Base-by-base conservation (phyloP, 2,329 filamentous ascomycete genomes). In the Alternaria solani region DNA sequence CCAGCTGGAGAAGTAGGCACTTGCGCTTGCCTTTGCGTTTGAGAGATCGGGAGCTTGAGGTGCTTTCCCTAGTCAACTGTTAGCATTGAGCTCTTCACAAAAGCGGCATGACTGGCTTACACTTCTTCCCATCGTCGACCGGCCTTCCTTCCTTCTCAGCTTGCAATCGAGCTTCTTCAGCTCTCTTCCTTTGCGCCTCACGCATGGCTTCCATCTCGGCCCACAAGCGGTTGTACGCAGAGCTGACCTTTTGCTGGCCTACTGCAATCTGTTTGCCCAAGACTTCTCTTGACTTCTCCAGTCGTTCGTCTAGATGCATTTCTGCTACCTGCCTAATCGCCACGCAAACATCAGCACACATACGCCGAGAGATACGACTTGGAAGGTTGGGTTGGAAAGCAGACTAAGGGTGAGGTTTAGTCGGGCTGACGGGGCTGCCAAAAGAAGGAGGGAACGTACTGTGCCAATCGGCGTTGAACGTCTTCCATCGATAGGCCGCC, bases 401-500 rank as follows among this genome's bases (percentile, higher is more conserved):
- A 76, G 66, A 71, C 73, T 76, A 71, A 57, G 57, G 55, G 52
- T 43, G 49, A 58, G 43, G 28, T 44, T 75, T 74, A 76, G 71
- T 73, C 55, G 69, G 60, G 61, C 46, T 61, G 52, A 47, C 43
- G 61, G 51, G 47, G 64, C 9, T 44, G 47, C 55, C 46, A 44
- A 60, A 61, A 63, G 61, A 51, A 63, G 61, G 51, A 41, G 5
- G 39, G 52, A 23, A 75, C 75, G 64, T 75, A 78, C 77, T 96
- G 91, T 36, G 93, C 89, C 34, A 99, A 86, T 25, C 95, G 87
- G 51, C 95, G 87, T 76, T 97, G 94, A 12, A 99, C 90, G 76
- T 99, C 95, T 68, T 98, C 95, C 64, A 99, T 93, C 1, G 91
- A 94, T 20, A 99, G 84, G 0, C 93, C 94, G 26, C 95, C 95